Evolutionary conservation across 1,139 yeast species (phyloP), one percentile per base, ranked within the genome.

Genomic region (Scheffersomyces insectosa): DNA sequence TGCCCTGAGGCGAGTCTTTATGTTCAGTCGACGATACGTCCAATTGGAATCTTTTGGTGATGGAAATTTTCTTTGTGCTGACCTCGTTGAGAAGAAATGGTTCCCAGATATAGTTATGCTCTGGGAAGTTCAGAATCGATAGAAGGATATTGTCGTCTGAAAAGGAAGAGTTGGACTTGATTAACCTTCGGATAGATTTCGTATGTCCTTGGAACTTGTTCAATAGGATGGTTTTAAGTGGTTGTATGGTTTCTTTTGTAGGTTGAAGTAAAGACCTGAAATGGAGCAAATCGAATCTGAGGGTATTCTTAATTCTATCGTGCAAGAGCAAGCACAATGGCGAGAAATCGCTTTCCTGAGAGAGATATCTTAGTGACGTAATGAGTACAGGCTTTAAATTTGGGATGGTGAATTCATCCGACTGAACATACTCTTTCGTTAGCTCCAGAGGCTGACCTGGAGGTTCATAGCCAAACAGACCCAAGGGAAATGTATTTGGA

Each of bases 171-270:
- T 63, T 57, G 1, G 96, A 85, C 54, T 90, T 80, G 13, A 80
- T 67, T 1, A 91, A 62, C 42, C 74, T 76, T 51, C 81, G 80
- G 15, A 91, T 83, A 0, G 97, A 86, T 58, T 89, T 90, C 42
- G 82, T 77, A 56, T 89, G 97, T 0, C 98, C 98, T 5, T 95
- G 90, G 44, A 84, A 79, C 54, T 85, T 84, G 53, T 80, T 61
- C 5, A 59, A 37, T 27, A 72, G 55, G 15, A 45, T 45, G 0
- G 58, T 39, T 23, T 29, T 20, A 31, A 31, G 34, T 1, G 23
- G 20, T 13, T 25, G 27, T 5, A 28, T 7, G 3, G 29, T 12
- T 5, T 10, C 29, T 5, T 15, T 28, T 2, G 20, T n/a, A 4
- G 35, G 13, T 9, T 13, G 9, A 20, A 43, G 20, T 1, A 47